Base-by-base conservation (phyloP, 352 stramenopile species). In the Globisporangium cystogenes region DNA sequence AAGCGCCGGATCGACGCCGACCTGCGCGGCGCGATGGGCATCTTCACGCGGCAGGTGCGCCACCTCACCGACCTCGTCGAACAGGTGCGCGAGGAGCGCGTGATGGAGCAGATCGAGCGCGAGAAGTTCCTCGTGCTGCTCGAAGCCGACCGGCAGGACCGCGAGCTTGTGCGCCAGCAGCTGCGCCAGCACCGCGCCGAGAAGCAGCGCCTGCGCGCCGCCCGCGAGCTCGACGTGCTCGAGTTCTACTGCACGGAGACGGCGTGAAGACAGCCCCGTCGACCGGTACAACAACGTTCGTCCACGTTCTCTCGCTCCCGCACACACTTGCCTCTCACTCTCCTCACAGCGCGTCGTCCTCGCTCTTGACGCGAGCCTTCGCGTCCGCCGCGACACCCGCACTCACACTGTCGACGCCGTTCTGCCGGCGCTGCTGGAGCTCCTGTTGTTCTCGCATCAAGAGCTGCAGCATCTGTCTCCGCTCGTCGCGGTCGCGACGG, bases 391-490 rank as follows among this genome's bases (percentile, higher is more conserved):
- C 7, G 26, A 2, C 21, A 20, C 21, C 41, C 5, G 16, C 26
- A 15, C 47, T 31, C 27, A 15, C 35, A 7, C 20, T 11, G n/a
- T 20, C 16, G 8, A 24, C 36, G 6, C 24, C 1, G 8, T 45
- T 20, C 40, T 45, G 26, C 18, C 40, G 26, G 26, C 5, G 26
- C 26, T 29, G 20, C 40, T 54, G 35, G 7, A 35, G 44, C 44
- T 59, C 36, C n/a, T 59, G 53, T 6, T 51, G 44, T 27, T 59
- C 53, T 15, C 44, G 44, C 24, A 59, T 23, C 12, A 59, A 29
- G 11, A 59, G 23, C 40, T 59, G 42, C 33, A 59, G 21, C 37
- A 59, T n/a, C n/a, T 59, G 26, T 21, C 44, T 45, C n/a, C 53
- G 44, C 43, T 59, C 44, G 2, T 59, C 43, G 7, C 53, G 53